Percentiles rank a stretch among this genome's conserved stretches.
These are phyloP conservation scores for Calvatia gigantea DNA, from an alignment of 768 basidiomycete species.

Conservation along the genomic window DNA sequence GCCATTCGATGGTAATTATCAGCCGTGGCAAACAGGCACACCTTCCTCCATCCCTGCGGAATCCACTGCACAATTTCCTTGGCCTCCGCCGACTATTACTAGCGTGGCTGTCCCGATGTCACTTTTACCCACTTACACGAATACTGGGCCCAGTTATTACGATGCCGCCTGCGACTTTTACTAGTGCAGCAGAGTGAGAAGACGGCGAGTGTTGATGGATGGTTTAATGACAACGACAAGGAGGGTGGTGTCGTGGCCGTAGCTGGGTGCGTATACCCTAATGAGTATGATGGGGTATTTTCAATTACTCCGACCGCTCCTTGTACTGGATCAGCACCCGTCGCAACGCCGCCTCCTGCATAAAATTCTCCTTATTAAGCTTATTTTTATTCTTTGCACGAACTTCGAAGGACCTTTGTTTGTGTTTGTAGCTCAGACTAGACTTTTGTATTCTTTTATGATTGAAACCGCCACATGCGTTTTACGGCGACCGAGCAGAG, in stretches of 20 bases:
- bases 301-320: conserved; percentile 21
- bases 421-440: too few relatives aligned
- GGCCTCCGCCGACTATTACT: conserved; percentile 55
- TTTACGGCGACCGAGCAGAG: too few relatives aligned
- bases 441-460: too few relatives aligned
- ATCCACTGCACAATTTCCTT: conserved; percentile 35
- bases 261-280: conserved; percentile 44
- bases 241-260: conserved; percentile 33
- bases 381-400: neutral
- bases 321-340: conserved; percentile 19
- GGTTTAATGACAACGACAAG: conserved; percentile 41
- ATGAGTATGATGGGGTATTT: conserved; percentile 25
- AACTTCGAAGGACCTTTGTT: neutral
- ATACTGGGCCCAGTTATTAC: conserved; percentile 54
- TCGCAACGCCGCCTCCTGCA: neutral
- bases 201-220: conserved; percentile 39
- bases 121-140: conserved; percentile 53
- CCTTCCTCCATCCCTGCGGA: conserved; percentile 40
- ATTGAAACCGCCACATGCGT: too few relatives aligned
- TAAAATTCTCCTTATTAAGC: neutral
- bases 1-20: conserved; percentile 36
- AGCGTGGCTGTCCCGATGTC: conserved; percentile 35
- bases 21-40: conserved; percentile 59
- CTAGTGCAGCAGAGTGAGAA: conserved; percentile 30
- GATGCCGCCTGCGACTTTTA: conserved; percentile 31